Evolutionary conservation across 2,329 filamentous ascomycete genomes (phyloP).

Genomic region (Fusarium ramigenum): DNA sequence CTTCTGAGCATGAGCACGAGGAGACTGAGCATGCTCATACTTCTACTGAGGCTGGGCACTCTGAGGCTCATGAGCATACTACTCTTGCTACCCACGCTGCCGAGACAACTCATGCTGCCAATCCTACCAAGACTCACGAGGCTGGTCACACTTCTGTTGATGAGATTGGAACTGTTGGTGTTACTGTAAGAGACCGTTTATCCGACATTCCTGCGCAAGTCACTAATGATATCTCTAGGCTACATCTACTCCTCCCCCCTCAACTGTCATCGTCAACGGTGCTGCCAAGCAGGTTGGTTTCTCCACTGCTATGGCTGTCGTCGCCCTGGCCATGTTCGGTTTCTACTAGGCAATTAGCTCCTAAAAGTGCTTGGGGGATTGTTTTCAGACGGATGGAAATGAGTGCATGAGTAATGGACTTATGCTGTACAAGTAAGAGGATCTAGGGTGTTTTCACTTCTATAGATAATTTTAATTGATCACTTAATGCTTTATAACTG

Average conservation of each 20-base stretch:
- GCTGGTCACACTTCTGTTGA: slow-evolving; percentile 2
- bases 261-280: slow-evolving; percentile 3
- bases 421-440: not conserved
- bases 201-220: not conserved
- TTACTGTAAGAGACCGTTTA: slow-evolving; percentile 2
- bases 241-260: slow-evolving; percentile 8
- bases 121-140: not conserved
- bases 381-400: accelerated
- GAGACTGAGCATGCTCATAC: not conserved
- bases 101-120: not conserved
- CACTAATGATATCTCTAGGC: not conserved
- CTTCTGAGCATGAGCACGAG: not conserved
- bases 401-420: not conserved
- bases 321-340: not conserved
- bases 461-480: not conserved
- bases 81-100: not conserved
- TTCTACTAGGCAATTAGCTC: not conserved
- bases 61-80: not conserved
- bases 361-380: accelerated
- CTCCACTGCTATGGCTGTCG: not conserved
- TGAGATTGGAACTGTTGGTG: slow-evolving; percentile 21
- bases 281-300: slow-evolving; percentile 21
- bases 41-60: not conserved
- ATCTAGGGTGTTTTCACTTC: not conserved
- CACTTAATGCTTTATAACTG: not conserved